phyloP scores from a whole-genome alignment of 148 eudicot genomes.

The Hydrangea macrophylla region DNA sequence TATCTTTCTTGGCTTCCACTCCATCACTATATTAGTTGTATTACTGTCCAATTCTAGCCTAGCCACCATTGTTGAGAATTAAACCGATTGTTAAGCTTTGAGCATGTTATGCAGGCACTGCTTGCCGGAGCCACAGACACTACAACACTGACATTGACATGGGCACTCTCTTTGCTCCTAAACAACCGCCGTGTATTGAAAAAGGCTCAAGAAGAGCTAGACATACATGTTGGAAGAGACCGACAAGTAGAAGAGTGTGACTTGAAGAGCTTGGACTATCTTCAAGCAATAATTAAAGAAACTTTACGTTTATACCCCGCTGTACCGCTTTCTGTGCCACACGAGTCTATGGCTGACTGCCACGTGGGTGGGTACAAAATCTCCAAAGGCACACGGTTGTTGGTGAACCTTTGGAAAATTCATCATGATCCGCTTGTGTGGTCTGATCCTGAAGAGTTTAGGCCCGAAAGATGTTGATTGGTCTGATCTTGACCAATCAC shows the following conservation, averaged over 20 bases:
- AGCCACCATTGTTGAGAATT: no score
- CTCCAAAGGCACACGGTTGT: slow-evolving; percentile 13
- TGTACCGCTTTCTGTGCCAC: slow-evolving; percentile 7
- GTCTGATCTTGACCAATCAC: slow-evolving; percentile 16
- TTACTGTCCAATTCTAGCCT: no score
- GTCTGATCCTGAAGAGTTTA: slow-evolving; percentile 20
- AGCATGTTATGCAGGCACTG: not conserved
- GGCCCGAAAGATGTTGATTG: slow-evolving; percentile 40
- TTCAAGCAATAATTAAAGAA: slow-evolving; percentile 26
- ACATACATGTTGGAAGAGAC: not conserved
- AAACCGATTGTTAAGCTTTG: no score
- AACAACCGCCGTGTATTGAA: not conserved
- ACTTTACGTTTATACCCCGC: slow-evolving; percentile 19
- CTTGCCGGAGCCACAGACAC: not conserved
- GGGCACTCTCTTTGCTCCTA: not conserved
- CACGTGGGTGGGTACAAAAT: slow-evolving; percentile 16
- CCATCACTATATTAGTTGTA: no score
- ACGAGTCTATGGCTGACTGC: slow-evolving; percentile 9
- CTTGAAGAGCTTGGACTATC: slow-evolving; percentile 13
- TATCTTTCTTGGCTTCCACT: no score
- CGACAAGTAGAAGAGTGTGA: slow-evolving; percentile 7
- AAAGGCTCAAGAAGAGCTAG: not conserved
- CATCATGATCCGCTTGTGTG: slow-evolving; percentile 25
- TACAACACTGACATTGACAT: not conserved
- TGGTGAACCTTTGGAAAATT: slow-evolving; percentile 19